A percentile compares a stretch with the other conserved stretches of the same genome.
Evolutionary conservation across 257 asterid species (phyloP).

Genomic region (Apocynum venetum): DNA sequence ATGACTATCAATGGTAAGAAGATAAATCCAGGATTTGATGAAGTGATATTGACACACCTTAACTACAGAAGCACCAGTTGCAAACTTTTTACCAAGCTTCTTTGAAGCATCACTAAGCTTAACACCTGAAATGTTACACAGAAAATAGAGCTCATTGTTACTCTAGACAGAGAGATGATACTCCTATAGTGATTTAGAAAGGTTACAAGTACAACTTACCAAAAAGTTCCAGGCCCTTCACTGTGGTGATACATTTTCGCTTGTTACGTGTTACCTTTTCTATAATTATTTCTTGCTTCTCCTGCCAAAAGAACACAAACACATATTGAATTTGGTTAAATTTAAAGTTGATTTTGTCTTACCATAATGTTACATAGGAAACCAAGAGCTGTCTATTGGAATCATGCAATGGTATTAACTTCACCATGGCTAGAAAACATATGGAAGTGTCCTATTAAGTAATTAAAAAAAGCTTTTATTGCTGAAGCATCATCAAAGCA

Average conservation of each 20-base stretch:
- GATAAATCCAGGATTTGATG: not conserved
- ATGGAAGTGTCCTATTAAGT: not conserved
- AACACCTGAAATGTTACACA: slow-evolving; percentile 51
- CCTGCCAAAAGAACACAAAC: slow-evolving; percentile 44
- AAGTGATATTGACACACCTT: slow-evolving; percentile 48
- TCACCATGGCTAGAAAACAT: not conserved
- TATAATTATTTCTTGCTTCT: slow-evolving; percentile 81
- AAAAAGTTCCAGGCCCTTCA: slow-evolving; percentile 90
- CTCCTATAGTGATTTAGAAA: slow-evolving; percentile 9
- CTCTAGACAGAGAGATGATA: slow-evolving; percentile 7
- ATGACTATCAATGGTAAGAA: not conserved
- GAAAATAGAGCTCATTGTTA: slow-evolving; percentile 6
- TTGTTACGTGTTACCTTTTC: slow-evolving; percentile 95
- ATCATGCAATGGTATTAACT: not conserved
- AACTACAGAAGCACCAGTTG: slow-evolving; percentile 97
- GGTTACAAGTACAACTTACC: slow-evolving; percentile 41
- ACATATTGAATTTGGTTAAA: not conserved
- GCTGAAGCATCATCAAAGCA: not conserved
- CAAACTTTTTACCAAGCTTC: slow-evolving; percentile 96
- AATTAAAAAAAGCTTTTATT: not conserved
- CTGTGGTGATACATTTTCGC: slow-evolving; percentile 91
- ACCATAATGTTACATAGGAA: not conserved
- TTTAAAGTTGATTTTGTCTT: not conserved
- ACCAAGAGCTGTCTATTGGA: not conserved
- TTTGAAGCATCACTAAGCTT: slow-evolving; percentile 94